Evolutionary conservation across 2,329 filamentous ascomycete species (phyloP), one percentile per base, ranked within the genome.

Genomic region (Sporothrix euskadiensis): DNA sequence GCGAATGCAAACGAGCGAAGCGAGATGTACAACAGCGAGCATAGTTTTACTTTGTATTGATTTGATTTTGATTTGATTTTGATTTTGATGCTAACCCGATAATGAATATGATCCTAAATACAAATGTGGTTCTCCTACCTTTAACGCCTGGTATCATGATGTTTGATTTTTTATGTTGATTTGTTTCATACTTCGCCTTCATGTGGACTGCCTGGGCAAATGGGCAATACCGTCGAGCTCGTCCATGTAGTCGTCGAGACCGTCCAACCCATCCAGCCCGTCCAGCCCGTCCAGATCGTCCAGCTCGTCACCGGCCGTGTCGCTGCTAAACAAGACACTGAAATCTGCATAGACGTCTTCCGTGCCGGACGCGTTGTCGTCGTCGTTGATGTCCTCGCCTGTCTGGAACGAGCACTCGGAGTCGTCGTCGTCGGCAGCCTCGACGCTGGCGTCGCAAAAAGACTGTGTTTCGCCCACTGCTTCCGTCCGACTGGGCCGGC

Each of bases 321-420:
- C 78, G 0, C 81, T 80, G 3, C 83, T 83, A 75, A 88, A 88
- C 3, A 88, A 81, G 35, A 85, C 82, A 5, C 85, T 83, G 74
- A 88, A 88, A 74, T 88, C 86, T 14, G 85, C 85, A 74, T 88
- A 88, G 54, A 88, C 85, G 49, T 86, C 83, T 30, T 86, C 86
- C 44, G 82, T 78, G 49, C 86, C 85, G 49, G 83, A 81, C 26
- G 77, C 78, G 3, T 84, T 83, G 57, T 85, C 83, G 35, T 85
- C 85, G 49, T 86, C 85, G 49, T 12, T 12, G 56, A 49, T 82
- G 73, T 79, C 78, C 2, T 84, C 83, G 10, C 82, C 80, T 22
- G 83, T 82, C 1, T 86, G 84, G 69, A 87, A 88, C 5, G 86
- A 71, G 19, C 63, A 75, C 8, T 35, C 83, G 35, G 84, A 81